phyloP scores from a whole-genome alignment of 371 early-diverging fungal species.

The Mortierella sp. region DNA sequence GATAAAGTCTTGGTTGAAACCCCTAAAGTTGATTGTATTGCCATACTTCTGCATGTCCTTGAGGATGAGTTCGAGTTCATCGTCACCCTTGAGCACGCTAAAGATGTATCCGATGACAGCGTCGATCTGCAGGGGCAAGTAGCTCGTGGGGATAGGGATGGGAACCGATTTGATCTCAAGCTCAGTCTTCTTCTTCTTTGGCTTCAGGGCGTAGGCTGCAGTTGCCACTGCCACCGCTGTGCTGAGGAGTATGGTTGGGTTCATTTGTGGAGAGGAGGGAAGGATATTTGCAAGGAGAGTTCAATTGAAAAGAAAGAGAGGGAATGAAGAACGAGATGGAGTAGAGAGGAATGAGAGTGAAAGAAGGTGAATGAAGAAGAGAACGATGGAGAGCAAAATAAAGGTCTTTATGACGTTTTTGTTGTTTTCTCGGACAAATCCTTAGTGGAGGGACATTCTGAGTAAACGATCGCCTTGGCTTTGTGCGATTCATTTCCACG shows the following conservation, averaged over 20 bases:
- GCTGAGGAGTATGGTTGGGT: conserved; percentile 23
- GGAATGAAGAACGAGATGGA: background rate
- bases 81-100: conserved; percentile 10
- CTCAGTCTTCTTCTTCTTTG: conserved; percentile 45
- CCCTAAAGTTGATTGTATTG: conserved; percentile 37
- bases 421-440: background rate
- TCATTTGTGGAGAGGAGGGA: conserved; percentile 9
- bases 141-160: conserved; percentile 18
- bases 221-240: conserved; percentile 32
- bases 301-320: background rate
- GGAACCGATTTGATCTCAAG: conserved; percentile 34
- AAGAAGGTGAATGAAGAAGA: background rate
- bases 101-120: conserved; percentile 19
- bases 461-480: background rate
- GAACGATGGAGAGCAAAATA: background rate
- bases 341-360: background rate
- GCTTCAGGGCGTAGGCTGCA: conserved; percentile 34
- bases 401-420: background rate
- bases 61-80: conserved; percentile 38
- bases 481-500: background rate
- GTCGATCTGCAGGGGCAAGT: conserved; percentile 48
- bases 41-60: conserved; percentile 10
- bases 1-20: conserved; percentile 39
- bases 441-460: conserved; percentile 3
- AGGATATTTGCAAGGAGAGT: background rate